These are phyloP conservation scores for Acanthamoeba healyi DNA, from an alignment of 208 protist species.

Conservation along the genomic window DNA sequence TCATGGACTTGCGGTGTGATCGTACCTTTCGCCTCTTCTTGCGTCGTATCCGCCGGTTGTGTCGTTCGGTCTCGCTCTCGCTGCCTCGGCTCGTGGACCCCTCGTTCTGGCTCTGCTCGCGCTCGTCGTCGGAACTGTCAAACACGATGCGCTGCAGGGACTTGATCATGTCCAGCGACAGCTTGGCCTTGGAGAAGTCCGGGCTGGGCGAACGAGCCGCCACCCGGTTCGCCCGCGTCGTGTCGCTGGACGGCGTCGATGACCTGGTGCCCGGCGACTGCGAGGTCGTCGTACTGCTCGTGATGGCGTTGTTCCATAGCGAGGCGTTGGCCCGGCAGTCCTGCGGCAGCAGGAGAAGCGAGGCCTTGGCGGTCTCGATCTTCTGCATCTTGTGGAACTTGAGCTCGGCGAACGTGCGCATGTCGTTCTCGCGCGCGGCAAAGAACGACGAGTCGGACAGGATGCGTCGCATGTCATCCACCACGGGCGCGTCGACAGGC, in stretches of 20 bases:
- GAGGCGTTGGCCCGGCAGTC: neutral
- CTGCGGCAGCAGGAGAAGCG: neutral
- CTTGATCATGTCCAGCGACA: neutral
- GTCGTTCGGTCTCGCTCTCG: conserved; percentile 17
- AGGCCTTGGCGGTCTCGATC: conserved; percentile 52
- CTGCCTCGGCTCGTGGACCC: neutral
- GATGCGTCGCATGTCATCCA: neutral
- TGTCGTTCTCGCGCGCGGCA: conserved; percentile 1
- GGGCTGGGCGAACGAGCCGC: too few relatives aligned
- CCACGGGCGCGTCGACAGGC: neutral
- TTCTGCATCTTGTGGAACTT: conserved; percentile 59
- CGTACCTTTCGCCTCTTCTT: conserved; percentile 32
- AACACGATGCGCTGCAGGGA: conserved; percentile 39
- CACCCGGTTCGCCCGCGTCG: too few relatives aligned
- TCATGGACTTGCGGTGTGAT: too few relatives aligned
- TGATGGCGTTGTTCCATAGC: neutral
- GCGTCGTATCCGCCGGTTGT: neutral
- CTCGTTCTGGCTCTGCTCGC: neutral
- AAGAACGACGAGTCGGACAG: conserved; percentile 60
- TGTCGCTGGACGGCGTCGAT: too few relatives aligned
- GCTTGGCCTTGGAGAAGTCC: too few relatives aligned
- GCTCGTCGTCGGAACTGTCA: neutral
- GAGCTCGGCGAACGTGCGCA: conserved; percentile 9
- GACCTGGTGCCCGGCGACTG: too few relatives aligned
- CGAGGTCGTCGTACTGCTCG: too few relatives aligned